A percentile compares a stretch with the other conserved stretches of the same genome.
These are phyloP conservation scores for Phlegmacium glaucopus DNA, from an alignment of 768 basidiomycete species.

Conservation along the genomic window DNA sequence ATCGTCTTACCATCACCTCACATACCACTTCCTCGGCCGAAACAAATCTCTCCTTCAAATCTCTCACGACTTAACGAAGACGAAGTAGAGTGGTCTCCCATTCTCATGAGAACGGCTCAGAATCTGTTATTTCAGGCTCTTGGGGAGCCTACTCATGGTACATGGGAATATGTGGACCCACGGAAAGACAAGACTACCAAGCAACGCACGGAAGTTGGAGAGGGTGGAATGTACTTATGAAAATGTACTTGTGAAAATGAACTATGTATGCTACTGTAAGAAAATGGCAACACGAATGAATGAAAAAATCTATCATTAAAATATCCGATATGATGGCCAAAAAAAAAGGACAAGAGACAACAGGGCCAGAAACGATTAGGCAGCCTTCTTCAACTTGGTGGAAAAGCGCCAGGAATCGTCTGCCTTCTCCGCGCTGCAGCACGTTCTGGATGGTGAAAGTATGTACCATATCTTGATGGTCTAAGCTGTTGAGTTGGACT, in stretches of 20 bases:
- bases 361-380: not conserved
- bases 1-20: constrained; percentile 49
- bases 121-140: constrained; percentile 32
- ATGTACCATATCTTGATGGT: constrained; percentile 67
- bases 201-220: constrained; percentile 34
- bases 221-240: constrained; percentile 43
- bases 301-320: not conserved
- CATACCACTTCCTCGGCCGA: constrained; percentile 39
- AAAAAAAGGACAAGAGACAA: not conserved
- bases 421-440: constrained; percentile 39
- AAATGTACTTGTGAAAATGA: constrained; percentile 30
- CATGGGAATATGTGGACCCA: constrained; percentile 11
- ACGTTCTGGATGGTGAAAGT: constrained; percentile 81
- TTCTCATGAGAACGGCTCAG: constrained; percentile 32
- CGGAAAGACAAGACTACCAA: constrained; percentile 7
- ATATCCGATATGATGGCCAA: not conserved
- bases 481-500: constrained; percentile 10
- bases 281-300: not conserved
- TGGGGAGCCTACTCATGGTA: constrained; percentile 19
- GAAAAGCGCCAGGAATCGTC: constrained; percentile 61
- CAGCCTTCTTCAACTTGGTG: constrained; percentile 11
- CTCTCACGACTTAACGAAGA: constrained; percentile 28
- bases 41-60: constrained; percentile 30
- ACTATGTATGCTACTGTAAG: not conserved
- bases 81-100: constrained; percentile 31